Percentiles rank a stretch among this genome's conserved stretches.
Evolutionary conservation across 495 filamentous ascomycete species (phyloP).

Genomic region (Penicillium robsamsonii): DNA sequence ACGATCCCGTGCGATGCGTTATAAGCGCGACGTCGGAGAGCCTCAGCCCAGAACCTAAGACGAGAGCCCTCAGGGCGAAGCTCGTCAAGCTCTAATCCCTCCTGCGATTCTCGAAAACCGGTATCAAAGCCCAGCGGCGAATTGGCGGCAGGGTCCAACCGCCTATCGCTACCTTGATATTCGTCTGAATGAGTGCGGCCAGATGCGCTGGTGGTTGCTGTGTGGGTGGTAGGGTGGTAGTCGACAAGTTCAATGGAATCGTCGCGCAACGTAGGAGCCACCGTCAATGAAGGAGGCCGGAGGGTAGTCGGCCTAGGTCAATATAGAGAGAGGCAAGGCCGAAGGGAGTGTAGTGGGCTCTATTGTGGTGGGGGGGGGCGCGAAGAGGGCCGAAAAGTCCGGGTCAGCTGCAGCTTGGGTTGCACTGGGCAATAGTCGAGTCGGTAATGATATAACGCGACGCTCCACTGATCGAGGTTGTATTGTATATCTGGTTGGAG

Average conservation of each 20-base stretch:
- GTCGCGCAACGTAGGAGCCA: conserved; percentile 26
- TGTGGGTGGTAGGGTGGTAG: conserved; percentile 27
- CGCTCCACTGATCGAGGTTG: neutral
- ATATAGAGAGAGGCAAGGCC: conserved; percentile 12
- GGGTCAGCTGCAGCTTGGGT: conserved; percentile 27
- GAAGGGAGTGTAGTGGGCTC: conserved; percentile 12
- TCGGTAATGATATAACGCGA: conserved; percentile 9
- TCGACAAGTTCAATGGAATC: conserved; percentile 42
- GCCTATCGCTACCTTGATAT: neutral
- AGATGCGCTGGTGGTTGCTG: conserved; percentile 5
- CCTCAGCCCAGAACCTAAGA: conserved; percentile 41
- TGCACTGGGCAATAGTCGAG: conserved; percentile 24
- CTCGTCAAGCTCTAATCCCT: conserved; percentile 13
- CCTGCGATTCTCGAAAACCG: conserved; percentile 5
- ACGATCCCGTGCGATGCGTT: conserved; percentile 20
- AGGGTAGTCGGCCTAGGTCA: conserved; percentile 19
- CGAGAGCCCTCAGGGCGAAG: conserved; percentile 19
- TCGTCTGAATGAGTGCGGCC: conserved; percentile 10
- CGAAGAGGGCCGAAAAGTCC: conserved; percentile 16
- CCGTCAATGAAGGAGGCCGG: conserved; percentile 27
- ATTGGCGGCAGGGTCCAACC: conserved; percentile 13
- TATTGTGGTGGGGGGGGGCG: conserved; percentile 24
- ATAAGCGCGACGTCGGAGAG: conserved; percentile 33
- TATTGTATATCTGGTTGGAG: neutral
- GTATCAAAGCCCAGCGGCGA: conserved; percentile 15